Percentiles rank a stretch among this genome's conserved stretches.
These are phyloP conservation scores for Uronychia binucleata DNA, from an alignment of 73 alveolate species.

Conservation along the genomic window DNA sequence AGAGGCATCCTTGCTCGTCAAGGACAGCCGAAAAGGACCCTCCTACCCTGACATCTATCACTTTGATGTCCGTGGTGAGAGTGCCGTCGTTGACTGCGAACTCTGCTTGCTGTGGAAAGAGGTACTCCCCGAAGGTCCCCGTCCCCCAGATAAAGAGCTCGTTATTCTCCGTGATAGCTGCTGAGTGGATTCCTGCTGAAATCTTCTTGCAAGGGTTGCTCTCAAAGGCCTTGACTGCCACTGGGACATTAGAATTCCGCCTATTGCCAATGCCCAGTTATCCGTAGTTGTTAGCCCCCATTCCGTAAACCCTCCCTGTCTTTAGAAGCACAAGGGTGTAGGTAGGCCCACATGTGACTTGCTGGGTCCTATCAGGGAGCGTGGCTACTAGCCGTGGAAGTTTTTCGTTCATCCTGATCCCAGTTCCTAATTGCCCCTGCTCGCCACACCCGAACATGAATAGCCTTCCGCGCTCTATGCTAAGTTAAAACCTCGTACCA, in stretches of 20 bases:
- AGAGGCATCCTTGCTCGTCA: not conserved
- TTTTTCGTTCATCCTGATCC: not conserved
- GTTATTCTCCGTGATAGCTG: constrained; percentile 79
- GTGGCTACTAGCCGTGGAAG: not conserved
- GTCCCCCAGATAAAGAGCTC: constrained; percentile 90
- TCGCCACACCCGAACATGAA: not conserved
- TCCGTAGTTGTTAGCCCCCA: constrained; percentile 89
- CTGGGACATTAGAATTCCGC: constrained; percentile 11
- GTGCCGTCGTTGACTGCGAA: not conserved
- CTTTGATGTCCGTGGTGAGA: too few relatives aligned
- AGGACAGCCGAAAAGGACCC: not conserved
- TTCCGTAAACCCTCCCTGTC: constrained; percentile 77
- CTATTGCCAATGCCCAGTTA: constrained; percentile 79
- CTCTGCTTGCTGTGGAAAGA: not conserved
- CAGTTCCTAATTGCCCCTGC: not conserved
- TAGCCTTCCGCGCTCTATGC: not conserved
- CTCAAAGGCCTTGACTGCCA: constrained; percentile 21
- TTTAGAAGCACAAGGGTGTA: constrained; percentile 81
- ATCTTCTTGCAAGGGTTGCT: constrained; percentile 34
- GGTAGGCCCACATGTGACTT: constrained; percentile 83
- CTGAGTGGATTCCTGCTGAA: constrained; percentile 90
- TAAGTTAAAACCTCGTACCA: not conserved
- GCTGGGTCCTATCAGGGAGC: constrained; percentile 32
- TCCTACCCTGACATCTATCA: not conserved
- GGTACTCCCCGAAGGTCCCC: constrained; percentile 66